Evolutionary conservation across 2,329 filamentous ascomycete genomes (phyloP).

Genomic region (Cryphonectria japonica): DNA sequence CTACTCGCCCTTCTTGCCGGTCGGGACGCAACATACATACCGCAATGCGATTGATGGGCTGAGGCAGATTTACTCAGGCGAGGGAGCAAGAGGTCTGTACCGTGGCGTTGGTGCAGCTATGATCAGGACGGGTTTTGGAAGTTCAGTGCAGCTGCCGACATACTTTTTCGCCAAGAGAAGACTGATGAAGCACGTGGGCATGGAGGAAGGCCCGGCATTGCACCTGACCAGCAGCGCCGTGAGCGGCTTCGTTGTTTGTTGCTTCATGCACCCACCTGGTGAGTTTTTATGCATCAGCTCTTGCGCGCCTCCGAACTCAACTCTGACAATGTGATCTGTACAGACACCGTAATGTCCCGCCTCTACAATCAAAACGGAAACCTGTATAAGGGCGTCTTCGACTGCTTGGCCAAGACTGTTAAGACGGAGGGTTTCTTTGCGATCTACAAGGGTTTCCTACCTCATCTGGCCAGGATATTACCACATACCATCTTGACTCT

Average conservation of each 20-base stretch:
- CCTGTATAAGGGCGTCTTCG: slow-evolving; percentile 90
- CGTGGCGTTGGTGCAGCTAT: slow-evolving; percentile 90
- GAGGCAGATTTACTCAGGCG: slow-evolving; percentile 73
- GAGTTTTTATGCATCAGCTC: slow-evolving; percentile 37
- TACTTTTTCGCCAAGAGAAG: slow-evolving; percentile 97
- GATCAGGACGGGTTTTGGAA: slow-evolving; percentile 94
- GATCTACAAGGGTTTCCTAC: slow-evolving; percentile 97
- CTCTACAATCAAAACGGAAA: slow-evolving; percentile 99
- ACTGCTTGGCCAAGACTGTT: slow-evolving; percentile 89
- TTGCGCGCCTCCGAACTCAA: neutral
- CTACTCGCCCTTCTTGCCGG: slow-evolving; percentile 87
- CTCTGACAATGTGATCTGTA: slow-evolving; percentile 21
- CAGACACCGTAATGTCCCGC: slow-evolving; percentile 96
- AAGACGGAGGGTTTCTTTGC: slow-evolving; percentile 89
- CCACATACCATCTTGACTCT: slow-evolving; percentile 95
- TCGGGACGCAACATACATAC: slow-evolving; percentile 96
- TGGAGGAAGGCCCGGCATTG: slow-evolving; percentile 87
- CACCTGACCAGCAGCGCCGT: slow-evolving; percentile 87
- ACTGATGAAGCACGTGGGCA: slow-evolving; percentile 78
- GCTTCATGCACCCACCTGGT: slow-evolving; percentile 97
- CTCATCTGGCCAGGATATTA: slow-evolving; percentile 89
- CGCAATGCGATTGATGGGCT: slow-evolving; percentile 83
- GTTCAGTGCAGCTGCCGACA: slow-evolving; percentile 92
- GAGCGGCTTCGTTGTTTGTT: slow-evolving; percentile 95
- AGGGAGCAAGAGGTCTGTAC: slow-evolving; percentile 84